Evolutionary conservation across 768 basidiomycete genomes (phyloP), one percentile per base, ranked within the genome.

Genomic region (Lentinula guzmanii): DNA sequence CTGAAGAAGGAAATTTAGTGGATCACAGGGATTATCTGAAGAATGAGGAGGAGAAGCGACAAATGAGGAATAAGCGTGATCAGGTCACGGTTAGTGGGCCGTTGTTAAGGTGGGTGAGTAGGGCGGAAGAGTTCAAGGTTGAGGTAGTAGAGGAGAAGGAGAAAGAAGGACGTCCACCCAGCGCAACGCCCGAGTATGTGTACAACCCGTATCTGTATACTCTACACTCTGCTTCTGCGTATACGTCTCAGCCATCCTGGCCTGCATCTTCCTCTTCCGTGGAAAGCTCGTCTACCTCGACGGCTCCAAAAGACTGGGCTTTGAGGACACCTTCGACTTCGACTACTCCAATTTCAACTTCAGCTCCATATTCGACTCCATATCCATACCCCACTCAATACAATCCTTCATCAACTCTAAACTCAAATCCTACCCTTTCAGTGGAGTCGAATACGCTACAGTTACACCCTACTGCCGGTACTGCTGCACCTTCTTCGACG

Each of bases 21-120:
- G 86, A 91, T 52, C 90, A 95, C 64, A 78, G 83, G 39, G 83
- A 93, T 65, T 95, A 94, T 68, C 83, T 95, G 33, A 82, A 79
- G 54, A 72, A 85, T 2, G 93, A 95, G 66, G 92, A 91, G 68
- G 91, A 92, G 72, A 92, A 90, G 65, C 84, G 91, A 7, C 85
- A 82, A 67, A 9, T 43, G 31, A 84, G 84, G 35, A 86, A 83
- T 28, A 78, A 77, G 16, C 85, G 86, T 28, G 82, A 87, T 33
- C 84, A 88, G 48, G 75, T 80, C n/a, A 70, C 76, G 10, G 77
- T 87, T 7, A 75, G 84, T 31, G 91, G 89, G 0, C 89, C 90
- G 2, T 71, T 90, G 31, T 61, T 94, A 37, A 79, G 90, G 52
- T 91, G 86, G 86, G 70, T 90, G 28, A 91, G 89, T 68, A 81